Evolutionary conservation across 805 yeast genomes (phyloP).

Genomic region (Nakazawaea peltata): DNA sequence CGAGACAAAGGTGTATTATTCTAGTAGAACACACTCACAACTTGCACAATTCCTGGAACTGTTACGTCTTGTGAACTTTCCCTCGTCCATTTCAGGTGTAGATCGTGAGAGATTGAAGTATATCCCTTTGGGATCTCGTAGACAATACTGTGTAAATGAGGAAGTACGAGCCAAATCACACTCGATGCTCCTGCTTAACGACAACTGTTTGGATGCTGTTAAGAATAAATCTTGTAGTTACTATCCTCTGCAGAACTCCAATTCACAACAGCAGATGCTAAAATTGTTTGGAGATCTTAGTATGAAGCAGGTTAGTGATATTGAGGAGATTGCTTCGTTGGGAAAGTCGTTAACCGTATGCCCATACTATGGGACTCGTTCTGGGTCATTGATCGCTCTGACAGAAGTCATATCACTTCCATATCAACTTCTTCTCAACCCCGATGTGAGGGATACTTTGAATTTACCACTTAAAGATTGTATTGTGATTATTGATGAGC

Average conservation of each 20-base stretch:
- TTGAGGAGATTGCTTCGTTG: slow-evolving; percentile 63
- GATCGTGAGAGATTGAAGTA: slow-evolving; percentile 52
- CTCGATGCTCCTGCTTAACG: slow-evolving; percentile 56
- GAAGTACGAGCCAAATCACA: slow-evolving; percentile 37
- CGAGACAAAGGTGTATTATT: slow-evolving; percentile 49
- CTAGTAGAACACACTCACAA: slow-evolving; percentile 91
- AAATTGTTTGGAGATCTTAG: slow-evolving; percentile 45
- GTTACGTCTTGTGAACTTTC: slow-evolving; percentile 50
- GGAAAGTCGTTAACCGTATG: slow-evolving; percentile 57
- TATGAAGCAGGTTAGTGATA: slow-evolving; percentile 56
- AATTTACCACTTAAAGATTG: slow-evolving; percentile 53
- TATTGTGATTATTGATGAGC: slow-evolving; percentile 82
- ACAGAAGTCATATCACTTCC: slow-evolving; percentile 82
- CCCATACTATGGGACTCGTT: slow-evolving; percentile 74
- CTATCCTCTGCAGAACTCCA: slow-evolving; percentile 26
- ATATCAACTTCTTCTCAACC: slow-evolving; percentile 67
- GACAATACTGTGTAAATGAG: slow-evolving; percentile 75
- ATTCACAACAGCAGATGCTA: slow-evolving; percentile 22
- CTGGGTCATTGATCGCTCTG: slow-evolving; percentile 33
- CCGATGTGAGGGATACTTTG: slow-evolving; percentile 48
- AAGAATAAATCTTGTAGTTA: slow-evolving; percentile 31
- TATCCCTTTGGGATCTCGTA: slow-evolving; percentile 73
- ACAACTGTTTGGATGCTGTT: slow-evolving; percentile 71
- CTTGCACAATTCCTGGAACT: slow-evolving; percentile 74
- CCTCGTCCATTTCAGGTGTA: slow-evolving; percentile 42